Base-by-base conservation (phyloP, 352 stramenopile genomes). In the Pilasporangium apinafurcum region DNA sequence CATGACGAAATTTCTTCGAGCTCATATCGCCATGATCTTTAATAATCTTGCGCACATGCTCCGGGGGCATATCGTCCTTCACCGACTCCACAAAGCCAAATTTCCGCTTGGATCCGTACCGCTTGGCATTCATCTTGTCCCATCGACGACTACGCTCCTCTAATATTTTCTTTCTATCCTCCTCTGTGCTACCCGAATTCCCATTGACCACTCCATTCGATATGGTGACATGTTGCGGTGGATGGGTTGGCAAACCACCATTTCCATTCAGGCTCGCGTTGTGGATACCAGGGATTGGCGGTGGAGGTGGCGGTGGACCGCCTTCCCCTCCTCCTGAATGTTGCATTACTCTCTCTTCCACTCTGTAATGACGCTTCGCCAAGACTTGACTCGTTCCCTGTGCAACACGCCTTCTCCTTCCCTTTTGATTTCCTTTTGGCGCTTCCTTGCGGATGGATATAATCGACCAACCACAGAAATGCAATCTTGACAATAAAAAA, bases 1-100 rank as follows among this genome's bases (percentile, higher is more conserved):
- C 97, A 50, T 98, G 86, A 16, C 95, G 86, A 61, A 98, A 99
- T 51, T 99, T 98, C 72, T 98, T 98, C 38, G 90, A 98, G 46
- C 92, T 98, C 96, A 99, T 99, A 64, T 99, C 96, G 18, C 97
- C 97, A 65, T 99, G 96, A 78, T 99, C 97, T 40, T 97, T 96
- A 34, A 99, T 78, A 53, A 99, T 99, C 72, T 99, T 99, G 37
- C 97, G 94, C 37, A 99, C 81, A 60, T 99, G 96, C 77, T 99
- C 97, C 0, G 96, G 65, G 5, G 87, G 88, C 82, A 97, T 95
- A 48, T 94, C 83, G 65, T 94, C 83, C 44, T 94, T 92, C 10
- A 91, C 78, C 27, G 77, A 89, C 68, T 96, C 89, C 40, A 97
- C 93, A 44, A 91, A 95, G 62, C 86, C 88, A 62, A 96, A 96